phyloP scores from a whole-genome alignment of 2,329 filamentous ascomycete genomes.

The Polytolypa hystricis region DNA sequence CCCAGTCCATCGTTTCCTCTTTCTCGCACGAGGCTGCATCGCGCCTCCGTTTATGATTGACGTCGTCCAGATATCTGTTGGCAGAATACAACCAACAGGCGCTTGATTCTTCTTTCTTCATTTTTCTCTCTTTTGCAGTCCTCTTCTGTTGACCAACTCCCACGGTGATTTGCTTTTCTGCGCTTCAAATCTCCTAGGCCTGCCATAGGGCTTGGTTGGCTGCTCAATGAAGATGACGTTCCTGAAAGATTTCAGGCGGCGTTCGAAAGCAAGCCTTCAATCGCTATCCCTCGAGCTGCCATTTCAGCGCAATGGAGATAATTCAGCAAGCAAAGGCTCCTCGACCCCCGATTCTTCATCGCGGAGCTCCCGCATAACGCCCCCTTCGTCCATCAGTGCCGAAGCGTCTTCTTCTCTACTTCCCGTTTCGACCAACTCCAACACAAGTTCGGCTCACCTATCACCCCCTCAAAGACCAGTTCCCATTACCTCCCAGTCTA shows the following conservation, averaged over 20 bases:
- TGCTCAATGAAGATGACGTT: constrained; percentile 42
- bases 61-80: no score
- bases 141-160: background rate
- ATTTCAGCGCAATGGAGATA: no score
- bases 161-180: background rate
- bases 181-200: background rate
- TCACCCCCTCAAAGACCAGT: constrained; percentile 38
- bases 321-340: constrained; percentile 42
- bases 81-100: no score
- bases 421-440: constrained; percentile 38
- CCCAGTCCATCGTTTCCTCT: no score
- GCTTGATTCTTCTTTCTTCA: background rate
- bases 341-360: constrained; percentile 49
- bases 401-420: constrained; percentile 57
- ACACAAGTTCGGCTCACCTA: constrained; percentile 35
- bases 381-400: constrained; percentile 58
- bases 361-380: constrained; percentile 54
- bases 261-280: constrained; percentile 63
- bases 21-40: no score
- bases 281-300: no score
- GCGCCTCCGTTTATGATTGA: no score
- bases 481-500: constrained; percentile 27
- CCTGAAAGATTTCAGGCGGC: constrained; percentile 64
- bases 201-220: background rate
- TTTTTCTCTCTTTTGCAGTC: background rate